Conservation (phyloP, 129 eudicot genomes). For the Centrapalus pauciflorus region DNA sequence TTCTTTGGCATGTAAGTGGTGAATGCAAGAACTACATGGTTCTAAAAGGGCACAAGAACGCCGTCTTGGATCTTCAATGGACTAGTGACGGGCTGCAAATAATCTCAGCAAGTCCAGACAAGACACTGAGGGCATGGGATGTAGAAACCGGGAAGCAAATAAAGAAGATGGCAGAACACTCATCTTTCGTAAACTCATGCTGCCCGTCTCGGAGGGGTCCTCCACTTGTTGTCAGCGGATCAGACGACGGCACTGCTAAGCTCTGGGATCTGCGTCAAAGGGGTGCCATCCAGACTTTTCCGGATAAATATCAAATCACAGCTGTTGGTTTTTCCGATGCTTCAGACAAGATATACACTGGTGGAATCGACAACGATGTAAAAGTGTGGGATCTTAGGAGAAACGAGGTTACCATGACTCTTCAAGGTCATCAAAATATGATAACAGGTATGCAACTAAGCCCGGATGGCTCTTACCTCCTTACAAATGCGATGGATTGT, state of each 20-base stretch:
- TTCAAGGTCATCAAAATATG: constrained; percentile 89
- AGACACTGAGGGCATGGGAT: constrained; percentile 92
- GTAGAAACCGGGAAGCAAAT: constrained; percentile 87
- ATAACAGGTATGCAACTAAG: constrained; percentile 92
- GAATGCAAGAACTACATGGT: constrained; percentile 96
- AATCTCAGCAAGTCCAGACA: constrained; percentile 91
- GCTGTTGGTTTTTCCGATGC: constrained; percentile 93
- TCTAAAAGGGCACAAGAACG: constrained; percentile 87
- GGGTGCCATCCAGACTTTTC: constrained; percentile 91
- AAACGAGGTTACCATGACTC: constrained; percentile 85
- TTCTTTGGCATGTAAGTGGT: constrained; percentile 74
- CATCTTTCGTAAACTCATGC: constrained; percentile 86
- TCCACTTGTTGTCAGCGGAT: constrained; percentile 87
- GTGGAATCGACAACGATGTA: constrained; percentile 85
- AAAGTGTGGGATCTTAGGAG: constrained; percentile 93
- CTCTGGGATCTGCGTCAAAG: constrained; percentile 97
- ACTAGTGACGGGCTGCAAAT: constrained; percentile 77
- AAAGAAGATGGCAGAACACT: constrained; percentile 88
- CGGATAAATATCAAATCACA: constrained; percentile 88
- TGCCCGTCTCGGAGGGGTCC: constrained; percentile 95
- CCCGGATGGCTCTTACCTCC: constrained; percentile 92
- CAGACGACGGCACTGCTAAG: constrained; percentile 96
- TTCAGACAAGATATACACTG: constrained; percentile 86
- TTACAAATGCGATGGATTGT: constrained; percentile 89
- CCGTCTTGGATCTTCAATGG: constrained; percentile 85